Base-by-base conservation (phyloP, 257 asterid species). In the Ligustrum vulgare region DNA sequence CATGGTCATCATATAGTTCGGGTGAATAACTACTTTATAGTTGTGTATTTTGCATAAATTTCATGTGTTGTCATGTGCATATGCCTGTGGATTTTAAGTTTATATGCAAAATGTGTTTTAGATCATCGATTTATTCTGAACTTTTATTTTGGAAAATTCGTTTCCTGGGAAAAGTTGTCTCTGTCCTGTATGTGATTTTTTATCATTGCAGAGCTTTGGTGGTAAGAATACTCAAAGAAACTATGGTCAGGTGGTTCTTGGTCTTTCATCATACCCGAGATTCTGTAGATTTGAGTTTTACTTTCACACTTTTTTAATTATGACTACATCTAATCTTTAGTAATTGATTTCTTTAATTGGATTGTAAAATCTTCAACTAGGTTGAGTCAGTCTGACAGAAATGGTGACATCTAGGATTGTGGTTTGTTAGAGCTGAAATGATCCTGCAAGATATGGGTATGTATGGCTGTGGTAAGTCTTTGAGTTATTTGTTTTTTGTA, bases 371-470 rank as follows among this genome's bases (percentile, higher is more conserved):
- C 70, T 80, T 78, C 23, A 68, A 71, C 76, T 47, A 89, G 92
- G 82, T 84, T 36, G 75, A 73, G 67, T 56, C 85, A 76, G 79
- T 79, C 75, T 73, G 83, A 68, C 45, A 72, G 78, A 70, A 77
- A 73, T 75, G 73, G 33, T 73, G 81, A 58, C 72, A 82, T 80
- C 72, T 76, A 82, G 86, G 80, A 67, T 20, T 41, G 31, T 75
- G 88, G 90, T 75, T 77, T 91, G 73, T 77, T 83, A 72, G 96
- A 92, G 73, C 75, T 91, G 74, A 88, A 85, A 87, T 83, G 88
- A 74, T 82, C 81, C 73, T 89, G 82, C 73, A 80, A 84, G 81
- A 76, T 82, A 31, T 89, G 97, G 99, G 85, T 91, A 81, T 85
- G 89, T 76, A 39, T 74, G 70, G 86, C 89, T 77, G 84, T 87